Base-by-base conservation (phyloP, 495 filamentous ascomycete species). In the Penicillium antarcticum region DNA sequence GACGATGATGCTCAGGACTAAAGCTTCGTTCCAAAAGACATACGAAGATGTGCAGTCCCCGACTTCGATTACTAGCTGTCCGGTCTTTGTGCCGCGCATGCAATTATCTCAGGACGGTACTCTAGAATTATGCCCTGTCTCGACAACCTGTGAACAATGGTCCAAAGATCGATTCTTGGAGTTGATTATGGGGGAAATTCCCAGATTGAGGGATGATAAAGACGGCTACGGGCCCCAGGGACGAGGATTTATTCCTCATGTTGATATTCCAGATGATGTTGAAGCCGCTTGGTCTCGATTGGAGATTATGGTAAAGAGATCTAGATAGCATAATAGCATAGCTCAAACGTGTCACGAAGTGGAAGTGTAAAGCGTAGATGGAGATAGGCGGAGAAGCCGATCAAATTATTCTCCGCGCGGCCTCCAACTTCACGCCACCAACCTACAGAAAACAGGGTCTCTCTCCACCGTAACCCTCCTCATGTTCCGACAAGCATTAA, bases 181-280 rank as follows among this genome's bases (percentile, higher is more conserved):
- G 9, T 45, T 70, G 45, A 43, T 70, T 3, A 23, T 68, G 46
- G 67, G 67, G 1, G 67, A 70, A 26, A 67, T 70, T 18, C 67
- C 67, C 0, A 45, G 70, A 32, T 29, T 73, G 46, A 54, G 63
- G 43, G 68, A 72, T 53, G 64, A 72, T 56, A 57, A 58, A 42
- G 32, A 59, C 7, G 63, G 63, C 1, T 73, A 73, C 61, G 70
- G 70, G 29, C 70, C 70, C 0, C 50, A 33, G 13, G 70, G 70
- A 14, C 63, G 55, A 36, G 63, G 57, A 1, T 73, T 69, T 18
- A 73, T 73, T 53, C 19, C 45, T 17, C 66, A 73, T 61, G 65
- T 71, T 8, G 60, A 71, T 43, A 42, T 73, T 42, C 66, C 65
- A 3, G 29, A 9, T 9, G 44, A 60, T 13, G 54, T 73, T 40